A percentile compares a stretch with the other conserved stretches of the same genome.
Evolutionary conservation across 2,329 filamentous ascomycete species (phyloP).

Genomic region (Ciborinia camelliae): DNA sequence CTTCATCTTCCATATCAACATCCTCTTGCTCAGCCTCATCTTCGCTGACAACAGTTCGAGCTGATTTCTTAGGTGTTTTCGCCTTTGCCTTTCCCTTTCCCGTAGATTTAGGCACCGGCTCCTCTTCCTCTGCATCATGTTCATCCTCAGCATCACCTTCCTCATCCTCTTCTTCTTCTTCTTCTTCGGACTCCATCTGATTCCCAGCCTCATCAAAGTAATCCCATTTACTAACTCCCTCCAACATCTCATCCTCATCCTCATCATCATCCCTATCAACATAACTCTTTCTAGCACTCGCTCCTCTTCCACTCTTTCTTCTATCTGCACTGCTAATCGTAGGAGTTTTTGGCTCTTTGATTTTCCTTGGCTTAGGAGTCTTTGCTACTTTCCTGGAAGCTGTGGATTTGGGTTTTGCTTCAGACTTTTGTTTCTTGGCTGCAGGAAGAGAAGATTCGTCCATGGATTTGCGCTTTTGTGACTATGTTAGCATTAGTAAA

Average conservation of each 20-base stretch:
- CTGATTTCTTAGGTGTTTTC: slow-evolving; percentile 9
- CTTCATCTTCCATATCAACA: slow-evolving; percentile 8
- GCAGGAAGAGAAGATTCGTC: slow-evolving; percentile 30
- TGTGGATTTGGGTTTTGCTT: slow-evolving; percentile 23
- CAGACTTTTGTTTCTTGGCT: slow-evolving; percentile 29
- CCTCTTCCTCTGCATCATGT: slow-evolving; percentile 24
- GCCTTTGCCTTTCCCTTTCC: background rate
- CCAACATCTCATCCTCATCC: slow-evolving; percentile 41
- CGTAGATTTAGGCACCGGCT: background rate
- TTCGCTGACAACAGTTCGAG: background rate
- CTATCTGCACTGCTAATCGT: slow-evolving; percentile 32
- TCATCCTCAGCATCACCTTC: slow-evolving; percentile 14
- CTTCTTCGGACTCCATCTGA: slow-evolving; percentile 36
- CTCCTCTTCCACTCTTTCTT: slow-evolving; percentile 40
- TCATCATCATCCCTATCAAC: slow-evolving; percentile 42
- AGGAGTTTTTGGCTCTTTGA: slow-evolving; percentile 23
- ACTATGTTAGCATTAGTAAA: slow-evolving; percentile 13
- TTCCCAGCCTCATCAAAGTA: slow-evolving; percentile 42
- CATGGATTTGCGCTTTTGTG: slow-evolving; percentile 34
- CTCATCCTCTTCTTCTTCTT: slow-evolving; percentile 22
- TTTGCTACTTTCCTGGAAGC: slow-evolving; percentile 33
- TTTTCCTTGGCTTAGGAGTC: slow-evolving; percentile 35
- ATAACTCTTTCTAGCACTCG: slow-evolving; percentile 40
- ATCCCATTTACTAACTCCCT: slow-evolving; percentile 37
- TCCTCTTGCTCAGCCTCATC: slow-evolving; percentile 12